Percentiles rank a stretch among this genome's conserved stretches.
Conservation (phyloP, 148 eudicot genomes). For the Rheum nobile region DNA sequence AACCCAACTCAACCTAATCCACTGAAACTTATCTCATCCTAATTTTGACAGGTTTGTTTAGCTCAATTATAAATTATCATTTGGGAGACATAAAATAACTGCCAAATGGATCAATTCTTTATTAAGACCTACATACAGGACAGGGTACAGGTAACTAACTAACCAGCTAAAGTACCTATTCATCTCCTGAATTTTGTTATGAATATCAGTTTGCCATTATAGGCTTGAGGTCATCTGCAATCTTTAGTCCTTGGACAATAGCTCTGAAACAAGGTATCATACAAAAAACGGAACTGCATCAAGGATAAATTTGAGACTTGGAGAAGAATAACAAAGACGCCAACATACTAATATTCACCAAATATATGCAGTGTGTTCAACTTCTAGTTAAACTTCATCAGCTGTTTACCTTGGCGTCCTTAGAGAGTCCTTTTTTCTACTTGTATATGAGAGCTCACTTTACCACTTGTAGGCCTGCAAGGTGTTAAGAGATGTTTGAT, state of each 20-base stretch:
- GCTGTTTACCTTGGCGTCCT: neutral
- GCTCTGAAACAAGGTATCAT: neutral
- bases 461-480: slow-evolving; percentile 53
- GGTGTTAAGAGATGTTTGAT: neutral
- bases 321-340: neutral
- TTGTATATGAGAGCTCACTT: slow-evolving; percentile 16
- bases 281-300: neutral
- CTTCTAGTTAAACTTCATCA: no score
- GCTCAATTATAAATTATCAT: no score
- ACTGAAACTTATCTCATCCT: no score
- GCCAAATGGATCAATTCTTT: no score
- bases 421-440: neutral
- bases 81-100: no score
- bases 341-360: neutral
- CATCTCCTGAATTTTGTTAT: neutral
- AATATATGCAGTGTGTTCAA: no score
- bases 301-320: neutral
- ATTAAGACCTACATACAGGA: no score
- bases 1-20: no score
- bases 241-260: neutral
- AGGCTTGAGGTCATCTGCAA: neutral
- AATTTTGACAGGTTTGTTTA: no score
- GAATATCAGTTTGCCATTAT: neutral
- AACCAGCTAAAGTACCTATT: neutral
- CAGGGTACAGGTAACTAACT: neutral